These are phyloP conservation scores for Jackrogersella minutella DNA, from an alignment of 495 filamentous ascomycete genomes.

Conservation along the genomic window DNA sequence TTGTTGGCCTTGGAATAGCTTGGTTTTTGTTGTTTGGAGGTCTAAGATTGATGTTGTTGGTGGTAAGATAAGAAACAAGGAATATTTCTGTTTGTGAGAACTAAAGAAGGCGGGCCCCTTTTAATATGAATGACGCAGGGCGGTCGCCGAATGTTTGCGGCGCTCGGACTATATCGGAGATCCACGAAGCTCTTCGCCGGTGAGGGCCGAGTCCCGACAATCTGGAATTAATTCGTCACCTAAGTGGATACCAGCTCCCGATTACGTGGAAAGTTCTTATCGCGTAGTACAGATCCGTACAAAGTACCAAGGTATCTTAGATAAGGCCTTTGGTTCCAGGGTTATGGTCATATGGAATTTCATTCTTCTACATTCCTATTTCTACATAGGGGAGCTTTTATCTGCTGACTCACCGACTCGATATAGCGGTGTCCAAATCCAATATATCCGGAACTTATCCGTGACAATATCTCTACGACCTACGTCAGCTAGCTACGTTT, in stretches of 20 bases:
- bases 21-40: neutral
- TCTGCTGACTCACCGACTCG: neutral
- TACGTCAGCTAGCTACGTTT: neutral
- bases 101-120: neutral
- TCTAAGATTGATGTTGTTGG: neutral
- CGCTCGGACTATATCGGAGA: slow-evolving; percentile 4
- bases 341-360: no score
- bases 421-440: neutral
- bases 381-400: no score
- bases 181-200: slow-evolving; percentile 1
- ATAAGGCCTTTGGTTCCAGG: no score
- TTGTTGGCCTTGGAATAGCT: neutral
- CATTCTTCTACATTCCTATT: no score
- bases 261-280: neutral
- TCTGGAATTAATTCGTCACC: neutral
- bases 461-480: neutral
- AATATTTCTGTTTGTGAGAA: no score
- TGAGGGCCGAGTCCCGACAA: neutral
- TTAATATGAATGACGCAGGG: slow-evolving; percentile 3
- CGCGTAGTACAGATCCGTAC: neutral
- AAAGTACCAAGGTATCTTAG: neutral
- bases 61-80: neutral
- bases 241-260: neutral
- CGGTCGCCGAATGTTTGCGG: slow-evolving; percentile 1
- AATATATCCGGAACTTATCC: neutral